Percentiles rank a stretch among this genome's conserved stretches.
Evolutionary conservation across 495 filamentous ascomycete genomes (phyloP).

Genomic region (Aspergillus nanangensis): DNA sequence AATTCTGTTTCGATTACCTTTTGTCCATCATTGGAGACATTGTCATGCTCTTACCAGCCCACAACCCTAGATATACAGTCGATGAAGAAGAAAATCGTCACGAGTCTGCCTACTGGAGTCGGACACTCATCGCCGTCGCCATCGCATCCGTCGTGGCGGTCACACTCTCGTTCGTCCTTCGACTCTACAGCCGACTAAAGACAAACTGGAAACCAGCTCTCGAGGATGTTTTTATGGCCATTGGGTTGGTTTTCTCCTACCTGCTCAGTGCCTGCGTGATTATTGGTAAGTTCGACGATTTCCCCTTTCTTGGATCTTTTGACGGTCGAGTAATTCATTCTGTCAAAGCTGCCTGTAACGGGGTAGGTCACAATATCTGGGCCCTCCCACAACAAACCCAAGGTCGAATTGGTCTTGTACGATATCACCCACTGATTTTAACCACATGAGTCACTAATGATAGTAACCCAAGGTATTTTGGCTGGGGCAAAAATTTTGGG

Average conservation of each 20-base stretch:
- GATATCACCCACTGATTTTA: background rate
- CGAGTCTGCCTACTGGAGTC: background rate
- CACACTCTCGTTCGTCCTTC: constrained; percentile 2
- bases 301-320: background rate
- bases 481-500: constrained; percentile 9
- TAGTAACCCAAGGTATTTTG: background rate
- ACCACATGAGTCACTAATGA: background rate
- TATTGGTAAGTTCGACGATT: constrained; percentile 4
- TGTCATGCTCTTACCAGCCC: too few relatives aligned
- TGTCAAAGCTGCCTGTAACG: background rate
- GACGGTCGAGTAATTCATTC: background rate
- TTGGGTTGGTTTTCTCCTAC: constrained; percentile 6
- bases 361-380: constrained; percentile 1
- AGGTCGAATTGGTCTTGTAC: background rate
- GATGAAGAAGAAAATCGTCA: too few relatives aligned
- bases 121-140: constrained; percentile 1
- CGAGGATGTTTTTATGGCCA: constrained; percentile 5
- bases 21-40: too few relatives aligned
- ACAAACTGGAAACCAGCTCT: background rate
- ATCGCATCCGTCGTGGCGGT: background rate
- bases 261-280: constrained; percentile 4
- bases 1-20: too few relatives aligned
- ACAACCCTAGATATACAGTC: too few relatives aligned
- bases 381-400: background rate
- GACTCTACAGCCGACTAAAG: constrained; percentile 1